These are phyloP conservation scores for Aphanocladium album DNA, from an alignment of 2,329 filamentous ascomycete genomes.

Conservation along the genomic window DNA sequence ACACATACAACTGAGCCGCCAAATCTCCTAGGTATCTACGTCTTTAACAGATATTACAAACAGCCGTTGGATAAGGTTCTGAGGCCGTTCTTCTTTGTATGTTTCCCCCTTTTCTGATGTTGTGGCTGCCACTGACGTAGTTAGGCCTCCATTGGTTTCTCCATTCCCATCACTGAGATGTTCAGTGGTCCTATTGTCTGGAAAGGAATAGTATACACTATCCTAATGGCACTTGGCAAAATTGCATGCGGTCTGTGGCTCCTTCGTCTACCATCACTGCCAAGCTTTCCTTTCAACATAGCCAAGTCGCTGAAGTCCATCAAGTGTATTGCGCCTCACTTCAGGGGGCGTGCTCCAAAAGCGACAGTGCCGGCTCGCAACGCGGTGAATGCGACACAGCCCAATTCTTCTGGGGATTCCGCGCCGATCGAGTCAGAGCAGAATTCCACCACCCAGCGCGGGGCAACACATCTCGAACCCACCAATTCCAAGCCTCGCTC, in stretches of 20 bases:
- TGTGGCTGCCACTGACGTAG: not conserved
- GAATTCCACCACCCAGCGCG: not conserved
- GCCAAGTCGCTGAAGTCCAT: not conserved
- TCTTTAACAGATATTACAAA: slow-evolving; percentile 24
- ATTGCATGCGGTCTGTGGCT: slow-evolving; percentile 57
- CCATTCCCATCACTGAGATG: slow-evolving; percentile 68
- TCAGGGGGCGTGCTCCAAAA: not conserved
- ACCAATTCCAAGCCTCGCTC: slow-evolving; percentile 46
- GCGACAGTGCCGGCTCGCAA: too few relatives aligned
- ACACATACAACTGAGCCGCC: slow-evolving; percentile 36
- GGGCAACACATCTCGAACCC: not conserved
- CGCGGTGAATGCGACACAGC: too few relatives aligned
- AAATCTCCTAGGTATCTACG: slow-evolving; percentile 39
- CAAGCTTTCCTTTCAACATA: too few relatives aligned
- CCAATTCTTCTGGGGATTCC: too few relatives aligned
- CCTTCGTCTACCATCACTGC: not conserved
- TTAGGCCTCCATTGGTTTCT: slow-evolving; percentile 64
- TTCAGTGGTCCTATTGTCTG: slow-evolving; percentile 61
- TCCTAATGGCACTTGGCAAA: slow-evolving; percentile 64
- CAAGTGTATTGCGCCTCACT: too few relatives aligned
- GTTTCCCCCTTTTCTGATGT: slow-evolving; percentile 19
- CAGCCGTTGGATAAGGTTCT: slow-evolving; percentile 53
- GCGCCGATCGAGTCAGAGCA: not conserved
- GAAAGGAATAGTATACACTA: slow-evolving; percentile 66
- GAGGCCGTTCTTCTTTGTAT: slow-evolving; percentile 68